Evolutionary conservation across 1,284 basidiomycete genomes (phyloP).

Genomic region (Polyporus tsugae): DNA sequence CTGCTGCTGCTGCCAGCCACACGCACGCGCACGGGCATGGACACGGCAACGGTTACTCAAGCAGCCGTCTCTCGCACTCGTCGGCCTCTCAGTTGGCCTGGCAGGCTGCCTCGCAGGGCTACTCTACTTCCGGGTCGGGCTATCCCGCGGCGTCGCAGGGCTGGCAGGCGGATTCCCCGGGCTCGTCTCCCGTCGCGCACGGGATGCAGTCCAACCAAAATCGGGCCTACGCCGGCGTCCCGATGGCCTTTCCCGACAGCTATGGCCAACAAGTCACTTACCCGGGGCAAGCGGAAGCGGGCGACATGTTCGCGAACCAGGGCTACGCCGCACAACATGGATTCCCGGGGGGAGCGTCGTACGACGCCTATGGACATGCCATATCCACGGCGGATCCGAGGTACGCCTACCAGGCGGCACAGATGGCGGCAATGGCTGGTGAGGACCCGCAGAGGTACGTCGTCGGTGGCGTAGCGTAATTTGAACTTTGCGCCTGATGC

Average conservation of each 20-base stretch:
- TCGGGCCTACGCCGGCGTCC: conserved; percentile 14
- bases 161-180: conserved; percentile 14
- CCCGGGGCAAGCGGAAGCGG: neutral
- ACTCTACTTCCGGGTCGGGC: conserved; percentile 10
- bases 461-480: neutral
- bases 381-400: conserved; percentile 21
- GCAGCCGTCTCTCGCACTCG: conserved; percentile 11
- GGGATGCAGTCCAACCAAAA: conserved; percentile 1
- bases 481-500: neutral
- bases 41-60: conserved; percentile 16
- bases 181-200: conserved; percentile 4
- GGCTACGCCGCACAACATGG: conserved; percentile 23
- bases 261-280: conserved; percentile 22
- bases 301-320: conserved; percentile 10
- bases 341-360: conserved; percentile 31
- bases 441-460: conserved; percentile 23
- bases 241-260: conserved; percentile 22
- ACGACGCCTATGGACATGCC: conserved; percentile 28
- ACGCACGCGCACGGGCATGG: conserved; percentile 12
- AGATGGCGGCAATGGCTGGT: conserved; percentile 16
- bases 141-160: conserved; percentile 21
- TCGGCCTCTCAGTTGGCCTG: conserved; percentile 14
- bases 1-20: conserved; percentile 14
- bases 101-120: conserved; percentile 19
- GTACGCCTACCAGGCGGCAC: conserved; percentile 26